These are phyloP conservation scores for Sutorius australiensis DNA, from an alignment of 768 basidiomycete genomes.

Conservation along the genomic window DNA sequence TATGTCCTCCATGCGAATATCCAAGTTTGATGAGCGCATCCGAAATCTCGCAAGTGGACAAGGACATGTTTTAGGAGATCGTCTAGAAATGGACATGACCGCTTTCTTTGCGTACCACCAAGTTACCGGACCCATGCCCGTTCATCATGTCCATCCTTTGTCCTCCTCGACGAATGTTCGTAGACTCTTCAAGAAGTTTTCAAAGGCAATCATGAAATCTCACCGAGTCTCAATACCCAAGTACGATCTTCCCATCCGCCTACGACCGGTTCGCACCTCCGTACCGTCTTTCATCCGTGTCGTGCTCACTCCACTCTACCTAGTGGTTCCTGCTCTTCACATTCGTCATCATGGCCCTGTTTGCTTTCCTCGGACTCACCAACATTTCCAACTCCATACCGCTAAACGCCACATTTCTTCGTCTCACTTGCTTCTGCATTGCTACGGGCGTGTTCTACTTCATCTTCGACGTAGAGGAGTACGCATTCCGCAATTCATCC, in stretches of 20 bases:
- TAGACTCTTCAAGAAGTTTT: constrained; percentile 41
- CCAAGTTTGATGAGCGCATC: constrained; percentile 85
- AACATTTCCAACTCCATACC: constrained; percentile 61
- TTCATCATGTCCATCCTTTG: constrained; percentile 4
- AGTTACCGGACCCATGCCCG: constrained; percentile 10
- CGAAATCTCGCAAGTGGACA: constrained; percentile 81
- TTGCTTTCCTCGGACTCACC: constrained; percentile 78
- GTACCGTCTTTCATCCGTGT: background rate
- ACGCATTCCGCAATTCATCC: constrained; percentile 25
- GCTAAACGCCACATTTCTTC: constrained; percentile 75
- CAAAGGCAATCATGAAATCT: constrained; percentile 70
- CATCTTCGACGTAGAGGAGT: constrained; percentile 88
- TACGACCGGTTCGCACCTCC: constrained; percentile 56
- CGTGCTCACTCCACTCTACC: constrained; percentile 8
- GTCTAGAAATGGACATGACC: constrained; percentile 1
- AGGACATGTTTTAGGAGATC: constrained; percentile 19
- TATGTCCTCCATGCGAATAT: constrained; percentile 64
- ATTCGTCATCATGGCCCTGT: constrained; percentile 56
- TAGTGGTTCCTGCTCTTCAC: constrained; percentile 85
- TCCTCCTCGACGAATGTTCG: constrained; percentile 19
- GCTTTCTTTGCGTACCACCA: background rate
- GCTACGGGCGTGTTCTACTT: constrained; percentile 85
- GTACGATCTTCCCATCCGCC: constrained; percentile 65
- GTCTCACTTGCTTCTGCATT: constrained; percentile 70
- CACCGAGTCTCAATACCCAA: constrained; percentile 58